phyloP scores from a whole-genome alignment of 2,329 filamentous ascomycete genomes.

The Periconia digitata region DNA sequence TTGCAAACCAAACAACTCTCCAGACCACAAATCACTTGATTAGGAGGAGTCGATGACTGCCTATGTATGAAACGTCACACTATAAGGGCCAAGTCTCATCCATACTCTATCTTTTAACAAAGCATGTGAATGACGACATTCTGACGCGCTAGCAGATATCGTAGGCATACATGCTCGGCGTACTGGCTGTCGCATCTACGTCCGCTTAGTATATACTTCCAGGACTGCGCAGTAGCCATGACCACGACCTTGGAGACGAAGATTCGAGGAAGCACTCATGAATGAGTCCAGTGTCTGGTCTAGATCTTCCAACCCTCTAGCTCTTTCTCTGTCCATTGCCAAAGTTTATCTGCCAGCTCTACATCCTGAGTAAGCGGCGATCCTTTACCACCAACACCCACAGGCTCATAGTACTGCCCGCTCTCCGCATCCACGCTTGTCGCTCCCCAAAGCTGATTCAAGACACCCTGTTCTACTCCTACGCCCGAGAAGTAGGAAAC shows the following conservation, averaged over 20 bases:
- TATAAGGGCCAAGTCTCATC: too few relatives aligned
- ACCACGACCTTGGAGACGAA: background rate
- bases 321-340: constrained; percentile 14
- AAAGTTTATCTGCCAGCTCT: constrained; percentile 6
- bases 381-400: constrained; percentile 2
- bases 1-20: too few relatives aligned
- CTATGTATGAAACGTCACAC: too few relatives aligned
- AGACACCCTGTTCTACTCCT: constrained; percentile 4
- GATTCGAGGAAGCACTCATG: too few relatives aligned
- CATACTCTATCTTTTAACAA: too few relatives aligned
- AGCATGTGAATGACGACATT: too few relatives aligned
- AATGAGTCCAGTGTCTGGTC: too few relatives aligned
- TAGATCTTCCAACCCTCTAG: background rate
- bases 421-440: constrained; percentile 2
- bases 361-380: constrained; percentile 2
- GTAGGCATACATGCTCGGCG: too few relatives aligned
- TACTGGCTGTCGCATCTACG: too few relatives aligned
- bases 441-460: constrained; percentile 13
- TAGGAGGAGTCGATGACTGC: too few relatives aligned
- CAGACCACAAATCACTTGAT: too few relatives aligned
- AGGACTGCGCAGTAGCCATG: background rate
- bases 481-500: background rate
- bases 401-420: constrained; percentile 10
- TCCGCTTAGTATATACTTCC: background rate
- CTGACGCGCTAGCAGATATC: too few relatives aligned